Base-by-base conservation (phyloP, 2,329 filamentous ascomycete species). In the Alternaria consortialis region DNA sequence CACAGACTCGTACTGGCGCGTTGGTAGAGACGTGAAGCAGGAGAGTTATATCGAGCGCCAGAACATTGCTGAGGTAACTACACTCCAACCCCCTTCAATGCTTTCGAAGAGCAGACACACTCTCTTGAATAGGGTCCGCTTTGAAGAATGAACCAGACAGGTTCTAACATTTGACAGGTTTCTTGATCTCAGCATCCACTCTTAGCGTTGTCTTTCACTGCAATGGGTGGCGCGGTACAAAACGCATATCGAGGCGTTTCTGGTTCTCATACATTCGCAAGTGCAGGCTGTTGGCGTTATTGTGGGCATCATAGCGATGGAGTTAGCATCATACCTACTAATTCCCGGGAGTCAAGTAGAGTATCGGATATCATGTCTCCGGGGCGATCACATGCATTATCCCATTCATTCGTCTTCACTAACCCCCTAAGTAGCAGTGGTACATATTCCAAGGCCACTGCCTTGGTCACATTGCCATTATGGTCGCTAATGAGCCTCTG, bases 1-100 rank as follows among this genome's bases (percentile, higher is more conserved):
- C 75, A 92, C 91, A 66, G 95, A 98, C 79, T 88, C 90, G 66
- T 99, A 97, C 77, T 98, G 91, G 80, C 88, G 93, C 5, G 91
- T 99, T 11, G 90, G 87, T 63, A 85, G 95, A 53, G 91, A 97
- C 74, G 88, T 91, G 70, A 88, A 87, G 71, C 94, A 97, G 81
- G 94, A 97, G 77, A 97, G 91, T 64, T 87, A 91, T 54, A 98
- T 99, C 77, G 88, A 91, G 77, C 86, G 87, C 77, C 81, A 83
- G 72, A 80, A 74, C 50, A 83, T 84, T 66, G 71, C 74, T 23
- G 74, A 81, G 67, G 79, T 81, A 56, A 63, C 25, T 56, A 20
- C 31, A 27, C 47, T 50, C 27, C 34, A 56, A 36, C 17, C 20
- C 25, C 37, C 37, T 25, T 29, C 40, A 37, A 51, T 58, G 47